Base-by-base conservation (phyloP, 805 yeast species). In the Teunomyces stri region DNA sequence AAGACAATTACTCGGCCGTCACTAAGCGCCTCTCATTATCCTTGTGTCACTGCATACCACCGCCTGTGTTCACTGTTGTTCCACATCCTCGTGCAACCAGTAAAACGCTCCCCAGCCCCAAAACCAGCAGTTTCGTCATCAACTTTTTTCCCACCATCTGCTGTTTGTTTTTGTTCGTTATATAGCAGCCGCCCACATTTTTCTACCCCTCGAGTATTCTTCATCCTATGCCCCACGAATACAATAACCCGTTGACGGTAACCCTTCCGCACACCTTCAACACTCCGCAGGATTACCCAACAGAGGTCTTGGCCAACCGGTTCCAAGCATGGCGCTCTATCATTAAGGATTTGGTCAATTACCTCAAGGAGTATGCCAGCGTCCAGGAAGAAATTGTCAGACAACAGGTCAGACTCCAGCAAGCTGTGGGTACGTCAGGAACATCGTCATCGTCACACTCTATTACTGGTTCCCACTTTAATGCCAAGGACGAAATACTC, bases 321-420 rank as follows among this genome's bases (percentile, higher is more conserved):
- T 91, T 92, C 64, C 77, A 83, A 43, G 85, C 95, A 2, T 92
- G 97, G 97, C 75, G 96, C 49, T 76, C 79, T 35, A 81, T 91
- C 46, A 82, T 90, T 48, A 81, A 83, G 51, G 85, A 92, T 30
- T 68, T 92, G 47, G 76, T 88, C 16, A 80, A 77, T 41, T 92
- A 92, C 60, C 73, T 92, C 52, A 80, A 79, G 51, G 96, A 90
- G 59, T 84, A 82, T 34, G 89, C 89, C 7, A 78, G 87, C 11
- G 91, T 88, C 47, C 94, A 90, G 62, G 97, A 91, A 64, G 96
- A 91, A 61, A 79, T 89, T 13, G 83, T 87, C 30, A 80, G 96
- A 49, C 96, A 89, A 59, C 94, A 89, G 54, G 57, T 84, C 43
- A 72, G 96, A 43, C 75, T 90, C 39, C 87, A 89, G 50, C 91